Conservation (phyloP, 108 stramenopile species). For the Cyclostephanos tholiformis region DNA sequence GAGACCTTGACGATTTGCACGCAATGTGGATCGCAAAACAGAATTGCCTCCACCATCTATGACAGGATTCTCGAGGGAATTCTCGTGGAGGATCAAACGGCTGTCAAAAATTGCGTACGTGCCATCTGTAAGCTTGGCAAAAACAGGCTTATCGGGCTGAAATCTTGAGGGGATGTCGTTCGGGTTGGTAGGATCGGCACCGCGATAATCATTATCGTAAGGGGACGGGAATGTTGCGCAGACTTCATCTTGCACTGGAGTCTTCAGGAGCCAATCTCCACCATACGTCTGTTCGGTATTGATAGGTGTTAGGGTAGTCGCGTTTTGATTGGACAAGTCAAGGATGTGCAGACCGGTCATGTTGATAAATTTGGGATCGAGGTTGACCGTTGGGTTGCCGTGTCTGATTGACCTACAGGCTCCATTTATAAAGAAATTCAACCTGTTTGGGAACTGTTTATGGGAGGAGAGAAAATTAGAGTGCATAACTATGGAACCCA, state of each 20-base stretch:
- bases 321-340: constrained; percentile 26
- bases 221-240: constrained; percentile 43
- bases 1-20: constrained; percentile 31
- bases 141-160: constrained; percentile 40
- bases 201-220: constrained; percentile 52
- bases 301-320: constrained; percentile 26
- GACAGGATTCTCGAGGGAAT: constrained; percentile 44
- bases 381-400: constrained; percentile 47
- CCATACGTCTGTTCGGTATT: constrained; percentile 39
- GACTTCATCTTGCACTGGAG: constrained; percentile 35
- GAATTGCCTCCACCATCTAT: constrained; percentile 44
- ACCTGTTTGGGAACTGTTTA: constrained; percentile 24
- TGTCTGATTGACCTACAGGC: constrained; percentile 13
- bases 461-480: neutral
- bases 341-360: constrained; percentile 36
- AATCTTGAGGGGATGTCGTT: constrained; percentile 36
- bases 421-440: constrained; percentile 26
- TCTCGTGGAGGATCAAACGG: constrained; percentile 42
- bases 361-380: constrained; percentile 45
- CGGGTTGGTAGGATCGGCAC: constrained; percentile 35
- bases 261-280: constrained; percentile 37
- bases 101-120: constrained; percentile 41
- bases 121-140: constrained; percentile 36
- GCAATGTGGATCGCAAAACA: constrained; percentile 34
- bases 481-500: neutral